Evolutionary conservation across 495 filamentous ascomycete species (phyloP).

Genomic region (Pseudevernia furfuracea): DNA sequence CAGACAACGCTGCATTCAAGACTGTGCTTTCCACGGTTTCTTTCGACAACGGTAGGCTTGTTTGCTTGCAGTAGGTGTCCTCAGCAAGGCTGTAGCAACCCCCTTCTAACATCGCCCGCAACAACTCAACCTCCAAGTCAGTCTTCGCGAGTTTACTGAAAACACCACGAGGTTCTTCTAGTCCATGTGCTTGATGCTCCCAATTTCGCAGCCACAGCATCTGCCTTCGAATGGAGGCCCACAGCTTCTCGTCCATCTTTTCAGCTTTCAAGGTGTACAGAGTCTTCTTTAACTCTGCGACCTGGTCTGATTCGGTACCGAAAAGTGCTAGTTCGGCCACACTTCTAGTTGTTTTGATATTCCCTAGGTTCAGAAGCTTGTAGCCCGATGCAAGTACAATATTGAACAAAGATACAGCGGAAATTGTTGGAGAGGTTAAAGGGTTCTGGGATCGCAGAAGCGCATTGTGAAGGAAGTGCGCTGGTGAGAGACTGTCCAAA

Average conservation of each 20-base stretch:
- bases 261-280: conserved; percentile 45
- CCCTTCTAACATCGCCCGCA: conserved; percentile 64
- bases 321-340: conserved; percentile 53
- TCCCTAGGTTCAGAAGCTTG: conserved; percentile 53
- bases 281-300: conserved; percentile 53
- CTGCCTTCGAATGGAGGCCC: conserved; percentile 57
- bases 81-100: conserved; percentile 59
- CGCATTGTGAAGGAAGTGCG: conserved; percentile 44
- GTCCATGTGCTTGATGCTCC: conserved; percentile 45
- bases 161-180: conserved; percentile 48
- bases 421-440: conserved; percentile 56
- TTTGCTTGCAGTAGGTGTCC: conserved; percentile 55
- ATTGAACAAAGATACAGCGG: conserved; percentile 57
- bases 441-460: conserved; percentile 56
- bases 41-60: conserved; percentile 41
- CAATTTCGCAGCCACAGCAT: conserved; percentile 78
- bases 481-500: conserved; percentile 40
- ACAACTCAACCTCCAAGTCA: conserved; percentile 62
- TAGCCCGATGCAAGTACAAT: conserved; percentile 61
- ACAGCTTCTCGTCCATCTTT: conserved; percentile 57
- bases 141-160: conserved; percentile 60
- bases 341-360: conserved; percentile 50
- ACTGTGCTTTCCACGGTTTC: conserved; percentile 57
- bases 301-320: conserved; percentile 56
- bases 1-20: conserved; percentile 57